A percentile compares a stretch with the other conserved stretches of the same genome.
Evolutionary conservation across 2,329 filamentous ascomycete genomes (phyloP).

Genomic region (Chrysoporthe deuterocubensis): DNA sequence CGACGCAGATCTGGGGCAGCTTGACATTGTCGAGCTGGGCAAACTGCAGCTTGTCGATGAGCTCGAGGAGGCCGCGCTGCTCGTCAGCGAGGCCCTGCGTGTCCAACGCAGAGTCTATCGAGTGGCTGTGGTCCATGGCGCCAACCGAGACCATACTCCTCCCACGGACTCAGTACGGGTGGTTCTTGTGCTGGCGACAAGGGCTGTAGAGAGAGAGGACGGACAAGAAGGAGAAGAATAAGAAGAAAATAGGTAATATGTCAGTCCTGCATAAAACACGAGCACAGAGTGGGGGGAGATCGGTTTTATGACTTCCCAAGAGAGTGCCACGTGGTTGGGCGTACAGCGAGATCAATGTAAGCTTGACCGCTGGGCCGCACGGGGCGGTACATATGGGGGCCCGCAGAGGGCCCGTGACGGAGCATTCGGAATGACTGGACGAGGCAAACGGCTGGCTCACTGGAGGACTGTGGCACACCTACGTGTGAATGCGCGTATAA

Average conservation of each 20-base stretch:
- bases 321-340: constrained; percentile 1
- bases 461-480: not conserved
- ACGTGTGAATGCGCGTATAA: not conserved
- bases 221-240: not conserved
- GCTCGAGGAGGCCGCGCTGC: constrained; percentile 60
- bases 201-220: not conserved
- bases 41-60: constrained; percentile 49
- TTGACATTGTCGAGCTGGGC: constrained; percentile 44
- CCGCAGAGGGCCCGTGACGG: not conserved
- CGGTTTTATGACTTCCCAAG: constrained; percentile 3
- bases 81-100: constrained; percentile 56
- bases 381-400: not conserved
- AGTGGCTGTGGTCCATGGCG: constrained; percentile 33
- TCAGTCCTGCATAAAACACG: not conserved
- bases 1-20: constrained; percentile 66
- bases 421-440: not conserved
- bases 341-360: constrained; percentile 1
- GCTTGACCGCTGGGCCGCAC: not conserved
- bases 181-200: too few relatives aligned
- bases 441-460: not conserved
- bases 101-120: constrained; percentile 53
- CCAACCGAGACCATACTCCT: constrained; percentile 17
- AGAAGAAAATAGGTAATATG: too few relatives aligned
- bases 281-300: not conserved
- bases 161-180: not conserved